These are phyloP conservation scores for Acorus calamus DNA, from an alignment of 106 monocot species.

Conservation along the genomic window DNA sequence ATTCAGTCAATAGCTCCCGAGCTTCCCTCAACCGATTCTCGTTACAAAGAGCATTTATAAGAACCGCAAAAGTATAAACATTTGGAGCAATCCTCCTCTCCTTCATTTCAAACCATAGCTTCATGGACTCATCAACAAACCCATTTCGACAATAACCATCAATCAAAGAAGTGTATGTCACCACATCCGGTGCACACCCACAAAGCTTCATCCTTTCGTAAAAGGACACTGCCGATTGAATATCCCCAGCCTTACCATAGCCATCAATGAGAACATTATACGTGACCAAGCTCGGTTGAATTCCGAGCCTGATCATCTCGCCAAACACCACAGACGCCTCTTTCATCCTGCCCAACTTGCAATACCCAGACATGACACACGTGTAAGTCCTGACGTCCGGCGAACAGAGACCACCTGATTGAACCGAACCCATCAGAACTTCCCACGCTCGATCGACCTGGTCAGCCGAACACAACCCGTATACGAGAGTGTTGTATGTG, in stretches of 20 bases:
- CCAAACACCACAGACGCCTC: conserved; percentile 37
- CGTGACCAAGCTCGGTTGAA: conserved; percentile 45
- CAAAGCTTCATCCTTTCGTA: conserved; percentile 43
- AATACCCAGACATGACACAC: conserved; percentile 44
- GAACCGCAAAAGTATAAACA: conserved; percentile 49
- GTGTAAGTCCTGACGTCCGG: conserved; percentile 57
- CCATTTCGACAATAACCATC: conserved; percentile 57
- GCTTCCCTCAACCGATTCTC: conserved; percentile 58
- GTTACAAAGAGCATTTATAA: conserved; percentile 63
- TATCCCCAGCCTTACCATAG: conserved; percentile 50
- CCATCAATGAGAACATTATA: conserved; percentile 86
- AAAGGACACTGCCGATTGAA: conserved; percentile 23
- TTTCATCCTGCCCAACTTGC: conserved; percentile 48
- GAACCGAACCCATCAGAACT: conserved; percentile 24
- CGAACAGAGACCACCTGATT: conserved; percentile 11
- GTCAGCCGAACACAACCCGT: conserved; percentile 45
- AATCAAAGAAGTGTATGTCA: conserved; percentile 72
- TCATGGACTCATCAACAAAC: conserved; percentile 44
- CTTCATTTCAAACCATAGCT: conserved; percentile 46
- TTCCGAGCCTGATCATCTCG: conserved; percentile 53
- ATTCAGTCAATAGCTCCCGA: conserved; percentile 27
- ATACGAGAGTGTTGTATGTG: conserved; percentile 42
- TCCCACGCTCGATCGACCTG: conserved; percentile 29
- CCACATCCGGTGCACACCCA: conserved; percentile 56
- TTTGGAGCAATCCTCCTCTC: conserved; percentile 37